Base-by-base conservation (phyloP, 2,329 filamentous ascomycete species). In the Microascus cirrosus region DNA sequence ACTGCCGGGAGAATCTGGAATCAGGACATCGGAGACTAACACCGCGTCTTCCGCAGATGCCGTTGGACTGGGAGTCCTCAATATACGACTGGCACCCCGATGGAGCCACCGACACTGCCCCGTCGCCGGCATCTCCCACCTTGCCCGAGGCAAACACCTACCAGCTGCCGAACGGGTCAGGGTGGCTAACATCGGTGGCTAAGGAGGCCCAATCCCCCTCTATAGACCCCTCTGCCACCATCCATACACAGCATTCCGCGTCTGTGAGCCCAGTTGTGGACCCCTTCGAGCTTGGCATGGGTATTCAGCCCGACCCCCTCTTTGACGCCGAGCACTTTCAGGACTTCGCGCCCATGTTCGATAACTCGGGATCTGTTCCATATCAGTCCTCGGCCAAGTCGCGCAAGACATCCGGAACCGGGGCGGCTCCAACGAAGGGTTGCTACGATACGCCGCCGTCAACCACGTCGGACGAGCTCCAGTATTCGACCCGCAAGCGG, bases 51-150 rank as follows among this genome's bases (percentile, higher is more conserved):
- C 20, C 12, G 20, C 22, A 50, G 45, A n/a, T 22, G 18, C 22
- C n/a, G 45, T 20, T 50, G 6, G 45, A 50, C 20, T 20, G 24
- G 3, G 45, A 5, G 22, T 13, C 13, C 18, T 5, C 45, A 50
- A 22, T 50, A 8, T 22, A 50, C n/a, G 45, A 20, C 45, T 8
- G 20, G 45, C 61, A 63, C 32, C 60, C 65, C 42, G 69, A 72
- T 60, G 68, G 69, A 63, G 65, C 65, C 54, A 68, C 67, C 35
- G 70, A 71, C 62, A 71, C 70, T 34, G 67, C 69, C 4, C 63
- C 67, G n/a, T 71, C 70, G 18, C 67, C 69, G 11, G 62, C 62
- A 32, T 66, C 65, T 5, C 64, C 64, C 25, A 58, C 64, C 25
- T 71, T 69, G 0, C 68, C 69, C 53, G 55, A 68, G 51, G 66